Percentiles rank a stretch among this genome's conserved stretches.
Conservation (phyloP, 78 protist species). For the Dictyostelium intermedium region DNA sequence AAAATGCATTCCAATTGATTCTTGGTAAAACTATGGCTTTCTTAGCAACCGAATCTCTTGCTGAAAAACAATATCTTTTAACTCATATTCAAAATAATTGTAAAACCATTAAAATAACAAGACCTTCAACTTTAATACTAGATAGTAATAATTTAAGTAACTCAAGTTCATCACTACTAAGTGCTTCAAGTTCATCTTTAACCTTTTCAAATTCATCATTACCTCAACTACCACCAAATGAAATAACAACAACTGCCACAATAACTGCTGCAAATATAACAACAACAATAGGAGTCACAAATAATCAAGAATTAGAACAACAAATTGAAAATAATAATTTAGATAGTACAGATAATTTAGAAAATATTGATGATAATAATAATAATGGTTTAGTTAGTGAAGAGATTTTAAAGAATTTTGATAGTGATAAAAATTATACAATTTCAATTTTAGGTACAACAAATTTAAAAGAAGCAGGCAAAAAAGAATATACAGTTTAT, state of each 20-base stretch:
- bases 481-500: constrained; percentile 71
- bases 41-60: constrained; percentile 5
- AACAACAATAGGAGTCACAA: neutral
- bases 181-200: neutral
- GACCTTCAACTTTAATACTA: neutral
- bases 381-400: neutral
- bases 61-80: constrained; percentile 3
- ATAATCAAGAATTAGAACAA: neutral
- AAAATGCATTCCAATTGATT: constrained; percentile 46
- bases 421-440: neutral
- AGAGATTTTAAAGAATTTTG: neutral
- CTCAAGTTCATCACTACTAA: neutral
- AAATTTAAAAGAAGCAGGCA: constrained; percentile 44
- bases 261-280: no score
- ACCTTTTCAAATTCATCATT: neutral
- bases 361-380: neutral
- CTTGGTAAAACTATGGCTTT: constrained; percentile 14
- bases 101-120: neutral
- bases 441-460: constrained; percentile 33
- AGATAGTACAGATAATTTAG: neutral
- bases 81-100: constrained; percentile 6
- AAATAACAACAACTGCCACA: neutral
- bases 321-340: neutral
- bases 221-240: neutral
- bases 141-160: neutral